phyloP scores from a whole-genome alignment of 2,329 filamentous ascomycete species.

The Epichloe hybrida region DNA sequence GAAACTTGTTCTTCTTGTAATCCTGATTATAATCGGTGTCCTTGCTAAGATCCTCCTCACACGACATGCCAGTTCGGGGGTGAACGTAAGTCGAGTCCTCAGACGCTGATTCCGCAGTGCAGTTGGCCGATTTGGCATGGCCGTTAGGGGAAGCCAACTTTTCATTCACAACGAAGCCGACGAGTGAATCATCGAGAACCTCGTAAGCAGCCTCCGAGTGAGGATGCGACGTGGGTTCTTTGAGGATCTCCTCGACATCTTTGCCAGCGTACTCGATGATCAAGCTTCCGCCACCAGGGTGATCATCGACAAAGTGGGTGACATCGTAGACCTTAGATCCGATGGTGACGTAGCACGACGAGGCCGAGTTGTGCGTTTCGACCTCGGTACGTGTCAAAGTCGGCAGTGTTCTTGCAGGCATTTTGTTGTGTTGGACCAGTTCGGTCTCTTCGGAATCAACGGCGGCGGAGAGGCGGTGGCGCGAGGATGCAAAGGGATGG shows the following conservation, averaged over 20 bases:
- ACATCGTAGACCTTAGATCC: constrained; percentile 89
- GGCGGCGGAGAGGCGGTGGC: not conserved
- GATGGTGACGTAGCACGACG: constrained; percentile 88
- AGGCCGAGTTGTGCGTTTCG: constrained; percentile 59
- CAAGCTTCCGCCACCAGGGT: constrained; percentile 80
- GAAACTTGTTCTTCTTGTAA: constrained; percentile 84
- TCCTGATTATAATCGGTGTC: constrained; percentile 68
- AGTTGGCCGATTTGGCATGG: constrained; percentile 15
- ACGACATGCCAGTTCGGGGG: constrained; percentile 74
- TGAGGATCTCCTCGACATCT: constrained; percentile 70
- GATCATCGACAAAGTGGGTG: constrained; percentile 77
- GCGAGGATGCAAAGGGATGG: not conserved
- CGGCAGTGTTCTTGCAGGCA: constrained; percentile 72
- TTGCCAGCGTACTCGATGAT: constrained; percentile 83
- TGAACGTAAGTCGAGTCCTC: constrained; percentile 26
- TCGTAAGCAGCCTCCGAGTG: constrained; percentile 95
- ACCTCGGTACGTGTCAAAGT: constrained; percentile 73
- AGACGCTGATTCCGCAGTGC: constrained; percentile 11
- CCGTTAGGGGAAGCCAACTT: constrained; percentile 26
- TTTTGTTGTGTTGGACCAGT: constrained; percentile 21
- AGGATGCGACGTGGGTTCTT: constrained; percentile 67
- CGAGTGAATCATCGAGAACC: constrained; percentile 71
- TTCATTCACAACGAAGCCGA: constrained; percentile 63
- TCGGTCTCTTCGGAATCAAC: not conserved
- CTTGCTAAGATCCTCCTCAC: constrained; percentile 70